These are phyloP conservation scores for Aspergillus udagawae DNA, from an alignment of 2,329 filamentous ascomycete genomes.

Conservation along the genomic window DNA sequence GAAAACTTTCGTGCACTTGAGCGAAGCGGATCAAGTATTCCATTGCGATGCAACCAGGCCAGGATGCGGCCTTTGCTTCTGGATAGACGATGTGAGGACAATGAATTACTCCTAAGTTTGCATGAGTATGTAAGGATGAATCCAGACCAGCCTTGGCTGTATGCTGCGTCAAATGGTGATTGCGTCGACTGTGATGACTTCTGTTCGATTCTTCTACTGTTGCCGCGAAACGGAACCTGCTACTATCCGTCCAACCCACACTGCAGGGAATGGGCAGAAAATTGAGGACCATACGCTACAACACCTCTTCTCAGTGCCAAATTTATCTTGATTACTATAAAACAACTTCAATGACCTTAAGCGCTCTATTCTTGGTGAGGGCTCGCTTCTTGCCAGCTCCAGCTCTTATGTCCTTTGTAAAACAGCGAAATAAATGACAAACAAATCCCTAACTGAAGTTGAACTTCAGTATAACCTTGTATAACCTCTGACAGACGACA, in stretches of 20 bases:
- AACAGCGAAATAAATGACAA: not conserved
- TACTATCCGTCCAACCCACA: not conserved
- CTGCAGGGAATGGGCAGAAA: not conserved
- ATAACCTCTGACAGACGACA: not conserved
- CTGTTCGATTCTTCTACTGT: not conserved
- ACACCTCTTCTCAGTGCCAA: not conserved
- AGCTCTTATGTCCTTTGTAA: not conserved
- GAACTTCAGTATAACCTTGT: not conserved
- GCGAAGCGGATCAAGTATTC: conserved; percentile 86
- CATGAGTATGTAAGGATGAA: not conserved
- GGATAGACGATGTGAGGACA: not conserved
- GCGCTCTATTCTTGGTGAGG: not conserved
- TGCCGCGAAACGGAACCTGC: not conserved
- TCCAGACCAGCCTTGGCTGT: not conserved
- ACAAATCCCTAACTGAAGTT: not conserved
- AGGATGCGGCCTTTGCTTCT: not conserved
- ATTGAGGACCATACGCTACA: conserved; percentile 6
- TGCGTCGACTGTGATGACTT: not conserved
- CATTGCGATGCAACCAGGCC: conserved; percentile 35
- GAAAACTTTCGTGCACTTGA: conserved; percentile 88
- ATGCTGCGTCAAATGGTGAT: not conserved
- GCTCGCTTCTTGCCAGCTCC: not conserved
- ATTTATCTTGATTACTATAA: not conserved
- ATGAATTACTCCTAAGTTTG: not conserved
- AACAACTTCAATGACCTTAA: not conserved